phyloP scores from a whole-genome alignment of 495 filamentous ascomycete genomes.

The Hapsidospora chrysogenum region DNA sequence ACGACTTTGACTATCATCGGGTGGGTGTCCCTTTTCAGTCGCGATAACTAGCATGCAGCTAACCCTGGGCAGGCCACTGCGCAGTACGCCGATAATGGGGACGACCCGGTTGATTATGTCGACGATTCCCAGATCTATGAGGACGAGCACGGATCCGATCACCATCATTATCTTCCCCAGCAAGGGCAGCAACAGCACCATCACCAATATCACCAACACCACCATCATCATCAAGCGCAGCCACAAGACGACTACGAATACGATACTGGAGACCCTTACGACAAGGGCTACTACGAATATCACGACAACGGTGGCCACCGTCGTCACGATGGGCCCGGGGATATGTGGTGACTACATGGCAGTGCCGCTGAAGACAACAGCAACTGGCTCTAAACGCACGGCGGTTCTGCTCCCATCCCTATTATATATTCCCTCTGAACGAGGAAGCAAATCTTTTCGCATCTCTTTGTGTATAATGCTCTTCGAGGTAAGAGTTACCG shows the following conservation, averaged over 20 bases:
- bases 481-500: too few relatives aligned
- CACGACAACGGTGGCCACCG: not conserved
- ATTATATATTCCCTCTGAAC: too few relatives aligned
- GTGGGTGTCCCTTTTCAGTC: slow-evolving; percentile 14
- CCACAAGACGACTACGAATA: slow-evolving; percentile 7
- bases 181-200: slow-evolving; percentile 6
- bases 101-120: slow-evolving; percentile 22
- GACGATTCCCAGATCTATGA: slow-evolving; percentile 31
- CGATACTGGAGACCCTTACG: slow-evolving; percentile 2
- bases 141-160: slow-evolving; percentile 23
- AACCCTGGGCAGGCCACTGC: slow-evolving; percentile 14
- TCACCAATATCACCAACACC: slow-evolving; percentile 4
- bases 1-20: slow-evolving; percentile 35
- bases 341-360: slow-evolving; percentile 1
- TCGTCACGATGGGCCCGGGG: not conserved
- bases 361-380: too few relatives aligned
- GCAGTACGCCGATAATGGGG: slow-evolving; percentile 24
- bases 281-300: slow-evolving; percentile 1
- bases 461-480: too few relatives aligned
- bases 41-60: not conserved
- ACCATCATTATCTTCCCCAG: slow-evolving; percentile 10
- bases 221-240: slow-evolving; percentile 11
- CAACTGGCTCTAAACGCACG: too few relatives aligned
- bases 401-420: too few relatives aligned
- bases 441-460: too few relatives aligned